Evolutionary conservation across 495 filamentous ascomycete species (phyloP).

Genomic region (Xylaria grammica): DNA sequence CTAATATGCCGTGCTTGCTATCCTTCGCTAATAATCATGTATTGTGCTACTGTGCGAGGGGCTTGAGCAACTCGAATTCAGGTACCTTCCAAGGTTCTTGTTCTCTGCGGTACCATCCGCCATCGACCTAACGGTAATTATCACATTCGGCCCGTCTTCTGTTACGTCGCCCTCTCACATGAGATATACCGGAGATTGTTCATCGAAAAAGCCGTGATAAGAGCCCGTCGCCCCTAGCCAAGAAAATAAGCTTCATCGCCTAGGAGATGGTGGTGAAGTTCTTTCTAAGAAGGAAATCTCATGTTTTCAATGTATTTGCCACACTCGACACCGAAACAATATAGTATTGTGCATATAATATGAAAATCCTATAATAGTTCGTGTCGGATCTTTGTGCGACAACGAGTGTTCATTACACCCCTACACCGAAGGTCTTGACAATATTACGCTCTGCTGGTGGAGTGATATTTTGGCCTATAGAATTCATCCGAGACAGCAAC

Average conservation of each 20-base stretch:
- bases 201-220: background rate
- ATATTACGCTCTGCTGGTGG: too few relatives aligned
- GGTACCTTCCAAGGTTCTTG: background rate
- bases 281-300: background rate
- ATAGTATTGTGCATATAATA: too few relatives aligned
- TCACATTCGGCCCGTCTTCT: constrained; percentile 15
- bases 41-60: background rate
- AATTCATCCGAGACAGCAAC: too few relatives aligned
- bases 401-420: too few relatives aligned
- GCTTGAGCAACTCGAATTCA: background rate
- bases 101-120: constrained; percentile 4
- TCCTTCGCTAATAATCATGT: background rate
- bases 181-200: background rate
- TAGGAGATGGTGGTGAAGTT: background rate
- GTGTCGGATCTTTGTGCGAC: too few relatives aligned
- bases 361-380: too few relatives aligned
- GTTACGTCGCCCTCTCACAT: constrained; percentile 6
- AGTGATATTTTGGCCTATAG: too few relatives aligned
- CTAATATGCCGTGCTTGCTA: background rate
- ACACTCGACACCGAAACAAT: too few relatives aligned
- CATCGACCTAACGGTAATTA: background rate
- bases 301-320: too few relatives aligned
- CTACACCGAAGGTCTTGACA: too few relatives aligned
- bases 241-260: background rate
- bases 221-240: background rate